Evolutionary conservation across 495 filamentous ascomycete species (phyloP).

Genomic region (Penicillium pulvis): DNA sequence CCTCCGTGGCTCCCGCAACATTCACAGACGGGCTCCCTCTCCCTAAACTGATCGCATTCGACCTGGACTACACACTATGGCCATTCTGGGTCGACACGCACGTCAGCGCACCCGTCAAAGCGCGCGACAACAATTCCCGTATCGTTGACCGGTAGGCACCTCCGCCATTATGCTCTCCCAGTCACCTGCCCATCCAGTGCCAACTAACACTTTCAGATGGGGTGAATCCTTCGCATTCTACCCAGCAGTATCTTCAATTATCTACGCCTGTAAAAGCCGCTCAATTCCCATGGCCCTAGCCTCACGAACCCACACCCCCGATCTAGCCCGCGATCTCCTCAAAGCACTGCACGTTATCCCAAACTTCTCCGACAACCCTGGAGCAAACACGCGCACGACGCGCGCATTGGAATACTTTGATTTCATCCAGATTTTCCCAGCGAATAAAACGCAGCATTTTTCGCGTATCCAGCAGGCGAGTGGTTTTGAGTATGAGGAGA

Average conservation of each 20-base stretch:
- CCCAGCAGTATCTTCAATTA: conserved; percentile 70
- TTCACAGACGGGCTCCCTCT: conserved; percentile 79
- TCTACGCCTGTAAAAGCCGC: conserved; percentile 59
- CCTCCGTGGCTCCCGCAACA: conserved; percentile 54
- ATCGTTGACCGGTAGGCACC: conserved; percentile 45
- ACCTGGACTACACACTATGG: conserved; percentile 97
- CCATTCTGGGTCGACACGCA: conserved; percentile 97
- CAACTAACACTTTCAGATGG: conserved; percentile 47
- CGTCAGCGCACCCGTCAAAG: conserved; percentile 76
- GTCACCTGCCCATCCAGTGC: neutral
- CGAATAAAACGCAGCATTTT: conserved; percentile 85
- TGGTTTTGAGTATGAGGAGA: conserved; percentile 68
- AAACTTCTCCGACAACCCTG: conserved; percentile 43
- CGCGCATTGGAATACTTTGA: conserved; percentile 79
- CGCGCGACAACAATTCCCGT: conserved; percentile 57
- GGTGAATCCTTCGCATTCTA: conserved; percentile 85
- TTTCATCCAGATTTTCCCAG: conserved; percentile 83
- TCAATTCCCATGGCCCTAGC: conserved; percentile 73
- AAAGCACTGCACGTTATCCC: conserved; percentile 68
- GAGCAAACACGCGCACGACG: conserved; percentile 39
- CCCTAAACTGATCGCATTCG: conserved; percentile 85
- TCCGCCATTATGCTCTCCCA: no score
- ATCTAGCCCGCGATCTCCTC: conserved; percentile 79
- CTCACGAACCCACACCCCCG: conserved; percentile 79
- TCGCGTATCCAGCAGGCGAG: conserved; percentile 66